Evolutionary conservation across 2,329 filamentous ascomycete species (phyloP).

Genomic region (Pseudogymnoascus verrucosus): DNA sequence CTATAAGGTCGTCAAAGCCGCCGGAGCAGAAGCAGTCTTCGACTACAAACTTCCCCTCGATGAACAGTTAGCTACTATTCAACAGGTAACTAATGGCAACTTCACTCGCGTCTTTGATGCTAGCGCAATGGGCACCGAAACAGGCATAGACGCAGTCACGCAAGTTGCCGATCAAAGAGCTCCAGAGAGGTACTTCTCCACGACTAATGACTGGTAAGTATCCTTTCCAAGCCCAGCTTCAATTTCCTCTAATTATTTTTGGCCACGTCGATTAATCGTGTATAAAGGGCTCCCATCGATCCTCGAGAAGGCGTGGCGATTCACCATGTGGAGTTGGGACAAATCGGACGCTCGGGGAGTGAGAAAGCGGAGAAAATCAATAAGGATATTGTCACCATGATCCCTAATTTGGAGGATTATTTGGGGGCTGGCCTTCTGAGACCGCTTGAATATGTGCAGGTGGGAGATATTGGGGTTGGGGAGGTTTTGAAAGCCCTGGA

Average conservation of each 20-base stretch:
- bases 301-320: constrained; percentile 14
- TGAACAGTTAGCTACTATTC: constrained; percentile 28
- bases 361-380: constrained; percentile 13
- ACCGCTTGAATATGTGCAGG: constrained; percentile 19
- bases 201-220: constrained; percentile 30
- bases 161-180: constrained; percentile 17
- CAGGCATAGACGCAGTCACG: constrained; percentile 27
- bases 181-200: constrained; percentile 26
- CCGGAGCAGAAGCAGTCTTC: constrained; percentile 29
- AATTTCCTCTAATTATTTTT: background rate
- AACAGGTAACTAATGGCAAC: constrained; percentile 27
- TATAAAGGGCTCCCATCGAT: constrained; percentile 16
- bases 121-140: constrained; percentile 23
- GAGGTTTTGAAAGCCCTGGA: constrained; percentile 17
- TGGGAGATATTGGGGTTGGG: constrained; percentile 16
- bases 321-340: constrained; percentile 16
- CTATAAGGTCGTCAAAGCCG: constrained; percentile 23
- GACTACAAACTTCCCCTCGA: constrained; percentile 25
- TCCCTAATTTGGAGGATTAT: constrained; percentile 17
- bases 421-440: constrained; percentile 16
- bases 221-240: background rate
- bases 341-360: constrained; percentile 18
- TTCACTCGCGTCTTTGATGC: constrained; percentile 31
- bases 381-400: constrained; percentile 15
- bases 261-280: background rate